Evolutionary conservation across 2,329 filamentous ascomycete species (phyloP).

Genomic region (Colletotrichum noveboracense): DNA sequence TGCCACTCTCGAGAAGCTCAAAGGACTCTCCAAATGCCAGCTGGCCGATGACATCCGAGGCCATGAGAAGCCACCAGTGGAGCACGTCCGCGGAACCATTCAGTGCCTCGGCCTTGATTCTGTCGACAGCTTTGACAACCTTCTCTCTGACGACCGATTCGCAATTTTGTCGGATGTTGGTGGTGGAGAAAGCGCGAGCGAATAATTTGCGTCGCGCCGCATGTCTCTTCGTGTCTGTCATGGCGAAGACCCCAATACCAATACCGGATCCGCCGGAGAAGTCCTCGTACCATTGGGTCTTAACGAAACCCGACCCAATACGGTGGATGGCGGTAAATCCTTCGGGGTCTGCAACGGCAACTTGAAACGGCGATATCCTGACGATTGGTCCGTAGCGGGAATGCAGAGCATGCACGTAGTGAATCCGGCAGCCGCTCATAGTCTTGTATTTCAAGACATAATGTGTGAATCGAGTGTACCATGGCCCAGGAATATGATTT

Average conservation of each 20-base stretch:
- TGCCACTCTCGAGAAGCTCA: constrained; percentile 52
- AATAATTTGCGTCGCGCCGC: constrained; percentile 41
- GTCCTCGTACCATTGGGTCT: neutral
- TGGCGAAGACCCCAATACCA: neutral
- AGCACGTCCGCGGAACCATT: constrained; percentile 47
- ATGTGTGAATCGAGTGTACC: neutral
- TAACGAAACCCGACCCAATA: neutral
- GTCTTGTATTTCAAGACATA: neutral
- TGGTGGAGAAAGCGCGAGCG: constrained; percentile 42
- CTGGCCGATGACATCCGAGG: constrained; percentile 59
- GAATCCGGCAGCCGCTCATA: neutral
- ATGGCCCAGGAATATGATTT: neutral
- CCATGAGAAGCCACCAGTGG: constrained; percentile 60
- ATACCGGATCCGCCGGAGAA: neutral
- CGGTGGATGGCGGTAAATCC: neutral
- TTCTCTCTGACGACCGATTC: constrained; percentile 38
- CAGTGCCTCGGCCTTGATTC: constrained; percentile 49
- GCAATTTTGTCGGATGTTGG: constrained; percentile 32
- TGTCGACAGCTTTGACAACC: constrained; percentile 42
- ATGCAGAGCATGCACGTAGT: neutral
- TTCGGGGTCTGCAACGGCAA: neutral
- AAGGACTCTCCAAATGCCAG: constrained; percentile 62
- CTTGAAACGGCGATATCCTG: neutral
- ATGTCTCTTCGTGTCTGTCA: neutral
- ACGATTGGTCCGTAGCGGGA: neutral